These are phyloP conservation scores for Collybia sp. DNA, from an alignment of 768 basidiomycete species.

Conservation along the genomic window DNA sequence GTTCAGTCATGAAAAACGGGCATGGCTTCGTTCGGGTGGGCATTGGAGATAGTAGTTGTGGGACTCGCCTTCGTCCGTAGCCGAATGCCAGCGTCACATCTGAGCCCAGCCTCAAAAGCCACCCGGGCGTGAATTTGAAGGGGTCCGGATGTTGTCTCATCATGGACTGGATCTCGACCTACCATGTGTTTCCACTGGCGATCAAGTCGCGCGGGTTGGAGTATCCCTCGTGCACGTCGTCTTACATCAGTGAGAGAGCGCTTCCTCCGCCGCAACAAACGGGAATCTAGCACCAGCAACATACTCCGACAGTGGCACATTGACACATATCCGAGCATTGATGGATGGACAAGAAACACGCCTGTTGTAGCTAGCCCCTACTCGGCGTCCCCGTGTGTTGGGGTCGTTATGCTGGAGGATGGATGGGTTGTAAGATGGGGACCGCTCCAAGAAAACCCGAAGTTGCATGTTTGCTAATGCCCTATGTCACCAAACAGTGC, in stretches of 20 bases:
- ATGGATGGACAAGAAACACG: constrained; percentile 26
- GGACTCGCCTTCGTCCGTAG: no score
- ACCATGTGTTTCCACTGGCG: constrained; percentile 14
- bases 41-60: background rate
- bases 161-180: background rate
- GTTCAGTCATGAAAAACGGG: background rate
- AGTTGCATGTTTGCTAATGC: no score
- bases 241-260: constrained; percentile 8
- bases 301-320: no score
- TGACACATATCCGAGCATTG: constrained; percentile 27
- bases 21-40: background rate
- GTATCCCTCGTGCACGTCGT: constrained; percentile 13
- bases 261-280: constrained; percentile 11
- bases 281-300: constrained; percentile 32
- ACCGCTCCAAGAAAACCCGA: no score
- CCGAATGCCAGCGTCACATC: no score
- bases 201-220: constrained; percentile 11
- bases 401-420: constrained; percentile 25
- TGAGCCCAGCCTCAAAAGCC: no score
- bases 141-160: no score
- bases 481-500: no score
- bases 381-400: constrained; percentile 25
- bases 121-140: no score
- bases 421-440: constrained; percentile 29
- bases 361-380: constrained; percentile 19